A percentile compares a stretch with the other conserved stretches of the same genome.
Conservation (phyloP, 768 basidiomycete species). For the Gloeostereum incarnatum region DNA sequence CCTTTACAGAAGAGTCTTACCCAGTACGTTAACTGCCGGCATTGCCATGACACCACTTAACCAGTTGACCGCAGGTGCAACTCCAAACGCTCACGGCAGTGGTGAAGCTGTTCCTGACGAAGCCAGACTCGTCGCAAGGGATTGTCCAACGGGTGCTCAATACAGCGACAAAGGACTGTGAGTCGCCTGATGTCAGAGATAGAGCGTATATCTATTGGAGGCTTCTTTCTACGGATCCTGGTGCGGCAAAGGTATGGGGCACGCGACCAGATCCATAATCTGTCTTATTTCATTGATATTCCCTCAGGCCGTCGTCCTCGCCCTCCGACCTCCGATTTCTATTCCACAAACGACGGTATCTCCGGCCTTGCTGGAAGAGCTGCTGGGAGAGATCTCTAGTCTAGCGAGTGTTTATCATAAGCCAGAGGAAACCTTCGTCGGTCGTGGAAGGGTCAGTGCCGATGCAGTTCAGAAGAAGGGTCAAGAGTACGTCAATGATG, state of each 20-base stretch:
- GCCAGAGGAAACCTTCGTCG: constrained; percentile 92
- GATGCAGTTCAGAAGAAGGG: constrained; percentile 65
- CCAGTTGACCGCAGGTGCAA: constrained; percentile 39
- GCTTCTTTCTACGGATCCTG: constrained; percentile 87
- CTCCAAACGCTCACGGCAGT: constrained; percentile 86
- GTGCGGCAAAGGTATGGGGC: constrained; percentile 74
- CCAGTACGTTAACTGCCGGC: constrained; percentile 44
- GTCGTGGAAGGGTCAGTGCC: constrained; percentile 79
- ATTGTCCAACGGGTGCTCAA: constrained; percentile 89
- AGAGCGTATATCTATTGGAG: constrained; percentile 99
- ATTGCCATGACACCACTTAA: background rate
- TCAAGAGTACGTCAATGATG: constrained; percentile 38
- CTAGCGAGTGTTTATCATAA: constrained; percentile 97
- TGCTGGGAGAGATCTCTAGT: constrained; percentile 81
- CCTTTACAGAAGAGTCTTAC: constrained; percentile 90
- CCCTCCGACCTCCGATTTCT: constrained; percentile 87
- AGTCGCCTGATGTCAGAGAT: constrained; percentile 94
- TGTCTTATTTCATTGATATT: background rate
- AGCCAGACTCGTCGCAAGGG: constrained; percentile 87
- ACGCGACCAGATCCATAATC: constrained; percentile 1
- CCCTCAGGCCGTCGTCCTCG: constrained; percentile 70
- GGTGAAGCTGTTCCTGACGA: constrained; percentile 93
- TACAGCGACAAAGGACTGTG: constrained; percentile 95
- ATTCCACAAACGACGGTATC: constrained; percentile 88
- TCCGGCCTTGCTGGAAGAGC: constrained; percentile 80